These are phyloP conservation scores for Fusarium chaquense DNA, from an alignment of 2,329 filamentous ascomycete genomes.

Conservation along the genomic window DNA sequence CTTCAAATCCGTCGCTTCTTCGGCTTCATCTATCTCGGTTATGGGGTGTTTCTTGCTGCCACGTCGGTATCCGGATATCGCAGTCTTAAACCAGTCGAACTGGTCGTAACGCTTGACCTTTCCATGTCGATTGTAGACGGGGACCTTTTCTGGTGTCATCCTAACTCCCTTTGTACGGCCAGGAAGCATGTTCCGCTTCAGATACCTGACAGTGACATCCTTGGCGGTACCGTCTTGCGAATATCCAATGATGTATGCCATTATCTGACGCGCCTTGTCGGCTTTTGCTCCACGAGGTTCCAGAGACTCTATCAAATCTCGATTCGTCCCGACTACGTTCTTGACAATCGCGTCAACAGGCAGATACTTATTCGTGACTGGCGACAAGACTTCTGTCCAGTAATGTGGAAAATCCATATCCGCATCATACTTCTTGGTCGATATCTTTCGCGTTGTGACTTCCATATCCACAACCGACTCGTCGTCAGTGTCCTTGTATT, in stretches of 20 bases:
- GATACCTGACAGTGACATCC: slow-evolving; percentile 92
- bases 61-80: slow-evolving; percentile 78
- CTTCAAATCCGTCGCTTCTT: slow-evolving; percentile 82
- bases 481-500: slow-evolving; percentile 65
- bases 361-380: slow-evolving; percentile 81
- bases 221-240: slow-evolving; percentile 89
- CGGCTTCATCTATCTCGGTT: slow-evolving; percentile 80
- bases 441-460: slow-evolving; percentile 55
- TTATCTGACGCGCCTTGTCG: slow-evolving; percentile 87
- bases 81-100: slow-evolving; percentile 88
- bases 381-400: slow-evolving; percentile 91
- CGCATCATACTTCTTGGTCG: slow-evolving; percentile 71
- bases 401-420: slow-evolving; percentile 89
- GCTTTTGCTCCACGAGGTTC: slow-evolving; percentile 87
- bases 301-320: slow-evolving; percentile 78
- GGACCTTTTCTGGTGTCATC: slow-evolving; percentile 81
- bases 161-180: slow-evolving; percentile 90
- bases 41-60: slow-evolving; percentile 63
- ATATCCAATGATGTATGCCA: slow-evolving; percentile 88
- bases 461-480: slow-evolving; percentile 70
- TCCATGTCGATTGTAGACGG: slow-evolving; percentile 80
- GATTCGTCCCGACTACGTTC: slow-evolving; percentile 75
- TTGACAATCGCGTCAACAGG: slow-evolving; percentile 82
- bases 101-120: slow-evolving; percentile 82
- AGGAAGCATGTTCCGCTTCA: slow-evolving; percentile 83